These are phyloP conservation scores for Lichtheimia hyalospora DNA, from an alignment of 371 early-diverging fungal genomes.

Conservation along the genomic window DNA sequence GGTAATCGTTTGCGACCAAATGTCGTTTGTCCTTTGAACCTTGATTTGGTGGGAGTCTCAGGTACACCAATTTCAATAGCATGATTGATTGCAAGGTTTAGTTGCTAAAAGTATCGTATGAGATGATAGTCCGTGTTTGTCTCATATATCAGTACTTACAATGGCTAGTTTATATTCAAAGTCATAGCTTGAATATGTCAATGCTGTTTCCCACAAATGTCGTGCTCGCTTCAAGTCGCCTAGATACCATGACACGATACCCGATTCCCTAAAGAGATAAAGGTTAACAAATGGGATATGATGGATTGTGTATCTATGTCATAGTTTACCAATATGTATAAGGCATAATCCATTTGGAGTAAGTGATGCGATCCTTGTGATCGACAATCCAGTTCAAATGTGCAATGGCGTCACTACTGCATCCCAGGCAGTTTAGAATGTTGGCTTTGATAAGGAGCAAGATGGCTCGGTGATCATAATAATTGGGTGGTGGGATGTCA, in stretches of 20 bases:
- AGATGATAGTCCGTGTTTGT: not conserved
- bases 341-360: conserved; percentile 60
- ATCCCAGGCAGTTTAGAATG: conserved; percentile 33
- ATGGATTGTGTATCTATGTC: not conserved
- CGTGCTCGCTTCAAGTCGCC: conserved; percentile 48
- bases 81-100: conserved; percentile 48
- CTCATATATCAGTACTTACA: conserved; percentile 18
- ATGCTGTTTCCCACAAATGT: conserved; percentile 53
- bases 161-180: conserved; percentile 57
- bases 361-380: conserved; percentile 44
- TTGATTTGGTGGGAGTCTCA: not conserved
- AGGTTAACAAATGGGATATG: not conserved
- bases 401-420: conserved; percentile 37
- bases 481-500: conserved; percentile 36
- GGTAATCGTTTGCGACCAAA: conserved; percentile 8
- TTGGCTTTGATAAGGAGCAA: conserved; percentile 43
- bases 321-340: conserved; percentile 59
- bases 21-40: not conserved
- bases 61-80: conserved; percentile 46
- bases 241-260: conserved; percentile 53
- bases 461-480: conserved; percentile 46
- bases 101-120: conserved; percentile 23
- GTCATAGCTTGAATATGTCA: conserved; percentile 47
- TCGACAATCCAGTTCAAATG: conserved; percentile 64
- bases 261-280: conserved; percentile 46